Evolutionary conservation across 352 stramenopile species (phyloP).

Genomic region (Peronospora destructor): DNA sequence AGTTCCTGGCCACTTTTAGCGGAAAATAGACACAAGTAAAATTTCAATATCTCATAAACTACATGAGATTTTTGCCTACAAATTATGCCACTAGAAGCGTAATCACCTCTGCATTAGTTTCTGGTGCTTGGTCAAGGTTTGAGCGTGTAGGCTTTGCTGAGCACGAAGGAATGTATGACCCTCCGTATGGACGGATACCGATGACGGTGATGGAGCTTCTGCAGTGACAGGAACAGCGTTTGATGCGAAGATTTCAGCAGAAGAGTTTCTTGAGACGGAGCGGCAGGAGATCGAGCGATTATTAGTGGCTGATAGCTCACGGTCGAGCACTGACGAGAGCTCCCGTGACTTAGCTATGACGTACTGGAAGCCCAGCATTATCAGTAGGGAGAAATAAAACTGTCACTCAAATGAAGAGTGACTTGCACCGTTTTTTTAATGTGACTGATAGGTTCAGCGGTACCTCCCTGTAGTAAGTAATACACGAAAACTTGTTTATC

Average conservation of each 20-base stretch:
- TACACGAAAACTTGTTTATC: background rate
- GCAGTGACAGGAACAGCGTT: constrained; percentile 4
- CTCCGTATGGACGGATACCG: constrained; percentile 17
- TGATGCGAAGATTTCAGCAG: constrained; percentile 11
- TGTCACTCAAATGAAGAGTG: constrained; percentile 12
- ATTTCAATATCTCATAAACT: constrained; percentile 14
- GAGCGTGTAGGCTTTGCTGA: constrained; percentile 30
- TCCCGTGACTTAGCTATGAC: constrained; percentile 72
- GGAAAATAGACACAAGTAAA: constrained; percentile 6
- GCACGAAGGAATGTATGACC: constrained; percentile 40
- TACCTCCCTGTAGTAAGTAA: background rate
- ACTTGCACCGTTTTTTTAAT: too few relatives aligned
- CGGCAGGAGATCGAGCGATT: constrained; percentile 11
- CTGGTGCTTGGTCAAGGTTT: constrained; percentile 33
- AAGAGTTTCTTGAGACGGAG: background rate
- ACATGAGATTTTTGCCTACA: background rate
- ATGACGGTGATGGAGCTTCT: background rate
- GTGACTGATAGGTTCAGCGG: too few relatives aligned
- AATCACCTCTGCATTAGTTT: constrained; percentile 42
- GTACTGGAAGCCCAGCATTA: constrained; percentile 67
- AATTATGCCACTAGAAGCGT: background rate
- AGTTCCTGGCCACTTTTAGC: constrained; percentile 45
- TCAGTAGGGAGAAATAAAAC: background rate
- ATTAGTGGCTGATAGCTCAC: constrained; percentile 27
- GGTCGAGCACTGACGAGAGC: constrained; percentile 51